These are phyloP conservation scores for Mycena rebaudengoi DNA, from an alignment of 768 basidiomycete genomes.

Conservation along the genomic window DNA sequence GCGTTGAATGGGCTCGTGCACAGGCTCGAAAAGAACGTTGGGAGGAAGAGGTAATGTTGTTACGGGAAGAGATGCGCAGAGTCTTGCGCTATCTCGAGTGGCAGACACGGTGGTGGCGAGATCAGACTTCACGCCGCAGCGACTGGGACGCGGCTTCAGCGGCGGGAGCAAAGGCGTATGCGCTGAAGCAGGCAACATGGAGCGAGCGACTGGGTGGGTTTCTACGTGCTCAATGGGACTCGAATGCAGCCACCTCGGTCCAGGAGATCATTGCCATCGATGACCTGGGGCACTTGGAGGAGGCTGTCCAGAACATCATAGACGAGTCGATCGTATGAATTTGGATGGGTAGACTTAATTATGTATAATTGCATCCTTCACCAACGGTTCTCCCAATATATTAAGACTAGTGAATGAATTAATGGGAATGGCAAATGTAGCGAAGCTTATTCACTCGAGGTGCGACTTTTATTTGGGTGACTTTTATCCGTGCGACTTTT, in stretches of 20 bases:
- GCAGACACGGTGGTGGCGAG: constrained; percentile 26
- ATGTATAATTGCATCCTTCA: no score
- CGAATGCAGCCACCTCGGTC: neutral
- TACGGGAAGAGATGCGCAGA: constrained; percentile 30
- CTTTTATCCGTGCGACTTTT: no score
- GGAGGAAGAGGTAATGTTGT: constrained; percentile 22
- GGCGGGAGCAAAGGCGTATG: neutral
- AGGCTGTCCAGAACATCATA: neutral
- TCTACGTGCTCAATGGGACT: neutral
- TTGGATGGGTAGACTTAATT: no score
- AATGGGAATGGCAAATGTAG: no score
- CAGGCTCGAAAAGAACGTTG: constrained; percentile 18
- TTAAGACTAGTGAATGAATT: no score
- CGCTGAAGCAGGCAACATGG: neutral
- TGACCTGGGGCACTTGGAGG: neutral
- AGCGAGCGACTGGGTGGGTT: neutral
- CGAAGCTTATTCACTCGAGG: no score
- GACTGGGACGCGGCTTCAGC: neutral
- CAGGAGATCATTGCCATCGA: neutral
- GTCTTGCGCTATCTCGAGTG: constrained; percentile 19
- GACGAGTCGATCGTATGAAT: no score
- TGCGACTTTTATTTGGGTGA: no score
- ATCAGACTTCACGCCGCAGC: neutral
- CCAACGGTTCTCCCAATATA: no score
- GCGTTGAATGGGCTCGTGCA: constrained; percentile 21